phyloP scores from a whole-genome alignment of 179 eudicot genomes.

The Corrigiola litoralis region DNA sequence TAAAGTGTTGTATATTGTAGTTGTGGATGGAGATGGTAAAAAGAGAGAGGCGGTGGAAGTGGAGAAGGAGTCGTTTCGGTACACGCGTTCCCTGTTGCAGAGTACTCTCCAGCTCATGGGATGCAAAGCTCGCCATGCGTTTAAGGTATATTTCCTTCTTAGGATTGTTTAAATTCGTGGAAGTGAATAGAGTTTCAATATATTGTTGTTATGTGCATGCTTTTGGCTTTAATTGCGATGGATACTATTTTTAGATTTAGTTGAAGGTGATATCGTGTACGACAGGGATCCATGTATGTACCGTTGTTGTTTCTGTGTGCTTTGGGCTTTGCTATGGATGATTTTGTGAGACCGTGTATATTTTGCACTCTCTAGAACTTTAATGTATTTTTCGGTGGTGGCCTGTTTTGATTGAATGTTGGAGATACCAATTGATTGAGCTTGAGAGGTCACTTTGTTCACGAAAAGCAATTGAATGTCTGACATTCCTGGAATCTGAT shows the following conservation, averaged over 20 bases:
- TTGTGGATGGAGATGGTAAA: constrained; percentile 53
- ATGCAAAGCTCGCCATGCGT: constrained; percentile 95
- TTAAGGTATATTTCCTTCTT: constrained; percentile 46
- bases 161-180: background rate
- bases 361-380: no score
- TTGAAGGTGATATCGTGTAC: no score
- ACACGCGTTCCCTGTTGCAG: constrained; percentile 86
- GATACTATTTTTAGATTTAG: no score
- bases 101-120: constrained; percentile 96
- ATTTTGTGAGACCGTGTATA: no score
- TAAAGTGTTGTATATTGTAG: constrained; percentile 73
- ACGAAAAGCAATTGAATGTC: background rate
- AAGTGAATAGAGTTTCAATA: background rate
- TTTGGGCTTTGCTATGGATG: background rate
- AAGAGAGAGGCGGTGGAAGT: constrained; percentile 25
- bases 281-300: no score
- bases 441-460: background rate
- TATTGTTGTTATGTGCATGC: background rate
- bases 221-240: no score
- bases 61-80: constrained; percentile 59
- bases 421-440: background rate
- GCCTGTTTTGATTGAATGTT: background rate
- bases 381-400: background rate
- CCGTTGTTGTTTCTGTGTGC: no score
- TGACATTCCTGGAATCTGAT: constrained; percentile 20